Evolutionary conservation across 202 grass and related monocot species (phyloP).

Genomic region (Zoysia matrella): DNA sequence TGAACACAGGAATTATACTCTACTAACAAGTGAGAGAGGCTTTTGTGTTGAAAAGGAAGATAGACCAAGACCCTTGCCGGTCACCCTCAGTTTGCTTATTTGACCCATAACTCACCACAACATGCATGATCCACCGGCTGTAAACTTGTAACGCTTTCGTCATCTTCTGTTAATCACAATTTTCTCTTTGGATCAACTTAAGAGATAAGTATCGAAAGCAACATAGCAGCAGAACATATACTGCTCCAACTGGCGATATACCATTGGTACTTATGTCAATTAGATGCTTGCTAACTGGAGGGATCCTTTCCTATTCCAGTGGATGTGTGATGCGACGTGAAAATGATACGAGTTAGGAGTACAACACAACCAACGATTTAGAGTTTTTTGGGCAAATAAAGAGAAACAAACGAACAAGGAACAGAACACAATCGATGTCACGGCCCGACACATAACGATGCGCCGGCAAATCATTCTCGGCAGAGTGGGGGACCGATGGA

Average conservation of each 20-base stretch:
- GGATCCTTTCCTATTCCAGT: background rate
- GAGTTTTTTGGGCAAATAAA: background rate
- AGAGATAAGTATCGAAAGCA: no score
- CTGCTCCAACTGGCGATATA: no score
- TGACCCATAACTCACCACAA: background rate
- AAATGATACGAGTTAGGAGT: background rate
- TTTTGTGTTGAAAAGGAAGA: no score
- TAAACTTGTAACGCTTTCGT: no score
- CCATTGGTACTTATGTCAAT: no score
- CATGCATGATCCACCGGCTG: no score
- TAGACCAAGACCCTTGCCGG: background rate
- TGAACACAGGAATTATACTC: no score
- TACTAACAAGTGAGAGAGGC: no score
- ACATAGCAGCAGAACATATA: no score
- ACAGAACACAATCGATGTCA: conserved; percentile 22
- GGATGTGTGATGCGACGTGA: background rate
- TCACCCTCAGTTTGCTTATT: background rate
- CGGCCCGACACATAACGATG: conserved; percentile 31
- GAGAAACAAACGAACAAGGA: background rate
- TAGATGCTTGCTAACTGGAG: background rate
- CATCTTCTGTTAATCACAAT: no score
- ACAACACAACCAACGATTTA: background rate
- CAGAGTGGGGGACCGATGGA: conserved; percentile 27
- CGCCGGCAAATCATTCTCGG: conserved; percentile 37
- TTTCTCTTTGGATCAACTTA: no score